Conservation (phyloP, 805 yeast genomes). For the Candida ovalis region DNA sequence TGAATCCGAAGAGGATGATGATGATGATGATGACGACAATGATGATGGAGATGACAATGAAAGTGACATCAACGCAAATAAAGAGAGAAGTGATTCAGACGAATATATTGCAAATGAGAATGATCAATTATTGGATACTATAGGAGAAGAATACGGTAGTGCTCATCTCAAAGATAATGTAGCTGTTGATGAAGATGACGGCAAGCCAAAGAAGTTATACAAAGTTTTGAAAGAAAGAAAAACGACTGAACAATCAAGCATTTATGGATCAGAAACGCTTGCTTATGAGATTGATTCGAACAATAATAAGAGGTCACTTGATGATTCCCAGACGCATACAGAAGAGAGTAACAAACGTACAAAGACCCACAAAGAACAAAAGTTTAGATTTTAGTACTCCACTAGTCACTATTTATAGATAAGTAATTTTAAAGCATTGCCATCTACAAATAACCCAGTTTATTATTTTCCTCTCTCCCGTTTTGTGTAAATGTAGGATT, state of each 20-base stretch:
- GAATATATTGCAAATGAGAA: constrained; percentile 23
- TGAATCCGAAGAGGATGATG: constrained; percentile 34
- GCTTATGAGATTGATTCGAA: constrained; percentile 19
- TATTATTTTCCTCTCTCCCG: too few relatives aligned
- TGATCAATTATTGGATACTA: constrained; percentile 27
- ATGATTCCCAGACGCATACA: neutral
- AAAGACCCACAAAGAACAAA: constrained; percentile 1
- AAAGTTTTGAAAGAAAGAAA: constrained; percentile 30
- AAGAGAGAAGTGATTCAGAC: constrained; percentile 24
- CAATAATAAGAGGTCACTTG: constrained; percentile 1
- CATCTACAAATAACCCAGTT: too few relatives aligned
- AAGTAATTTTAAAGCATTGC: too few relatives aligned
- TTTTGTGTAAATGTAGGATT: too few relatives aligned
- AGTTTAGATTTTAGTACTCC: constrained; percentile 7
- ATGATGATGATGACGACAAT: constrained; percentile 29
- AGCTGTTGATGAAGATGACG: constrained; percentile 16
- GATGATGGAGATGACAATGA: constrained; percentile 24
- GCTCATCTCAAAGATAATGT: constrained; percentile 5
- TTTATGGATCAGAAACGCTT: constrained; percentile 29
- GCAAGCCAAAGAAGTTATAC: constrained; percentile 25
- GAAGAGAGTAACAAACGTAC: neutral
- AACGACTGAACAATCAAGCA: constrained; percentile 21
- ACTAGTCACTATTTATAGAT: neutral
- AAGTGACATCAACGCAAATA: constrained; percentile 11
- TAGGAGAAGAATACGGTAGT: constrained; percentile 20